Evolutionary conservation across 164 flowering plant genomes (phyloP).

Genomic region (Vitis riparia): DNA sequence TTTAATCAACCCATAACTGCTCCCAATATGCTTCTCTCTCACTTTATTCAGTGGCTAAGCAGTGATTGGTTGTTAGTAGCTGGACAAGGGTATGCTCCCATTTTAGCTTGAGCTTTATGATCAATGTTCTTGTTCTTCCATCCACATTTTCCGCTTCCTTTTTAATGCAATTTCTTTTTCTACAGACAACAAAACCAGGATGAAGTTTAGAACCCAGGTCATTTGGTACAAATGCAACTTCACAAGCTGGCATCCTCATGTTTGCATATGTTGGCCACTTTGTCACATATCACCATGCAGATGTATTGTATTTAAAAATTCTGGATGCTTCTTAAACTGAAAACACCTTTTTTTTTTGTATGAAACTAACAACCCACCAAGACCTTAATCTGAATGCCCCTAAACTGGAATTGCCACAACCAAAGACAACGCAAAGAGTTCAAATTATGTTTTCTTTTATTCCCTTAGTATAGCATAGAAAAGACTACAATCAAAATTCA

Average conservation of each 20-base stretch:
- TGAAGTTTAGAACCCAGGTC: too few species aligned
- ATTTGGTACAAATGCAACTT: too few species aligned
- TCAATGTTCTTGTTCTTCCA: too few species aligned
- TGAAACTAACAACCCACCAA: too few species aligned
- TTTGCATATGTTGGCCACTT: neutral
- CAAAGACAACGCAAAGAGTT: too few species aligned
- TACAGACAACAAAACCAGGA: too few species aligned
- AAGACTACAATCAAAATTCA: neutral
- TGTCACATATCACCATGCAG: neutral
- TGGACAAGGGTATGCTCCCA: neutral
- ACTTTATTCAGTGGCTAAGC: neutral
- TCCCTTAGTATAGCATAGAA: neutral
- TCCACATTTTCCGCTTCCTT: too few species aligned
- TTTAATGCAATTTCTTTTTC: too few species aligned
- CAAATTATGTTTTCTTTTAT: neutral
- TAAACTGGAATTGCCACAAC: too few species aligned
- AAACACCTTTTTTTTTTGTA: neutral
- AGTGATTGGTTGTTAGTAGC: neutral
- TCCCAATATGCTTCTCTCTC: neutral
- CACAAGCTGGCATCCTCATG: neutral
- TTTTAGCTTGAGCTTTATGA: too few species aligned
- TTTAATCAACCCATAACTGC: neutral
- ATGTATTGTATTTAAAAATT: neutral
- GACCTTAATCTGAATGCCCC: too few species aligned
- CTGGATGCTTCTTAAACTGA: neutral